Base-by-base conservation (phyloP, 495 filamentous ascomycete species). In the Penicillium manginii region DNA sequence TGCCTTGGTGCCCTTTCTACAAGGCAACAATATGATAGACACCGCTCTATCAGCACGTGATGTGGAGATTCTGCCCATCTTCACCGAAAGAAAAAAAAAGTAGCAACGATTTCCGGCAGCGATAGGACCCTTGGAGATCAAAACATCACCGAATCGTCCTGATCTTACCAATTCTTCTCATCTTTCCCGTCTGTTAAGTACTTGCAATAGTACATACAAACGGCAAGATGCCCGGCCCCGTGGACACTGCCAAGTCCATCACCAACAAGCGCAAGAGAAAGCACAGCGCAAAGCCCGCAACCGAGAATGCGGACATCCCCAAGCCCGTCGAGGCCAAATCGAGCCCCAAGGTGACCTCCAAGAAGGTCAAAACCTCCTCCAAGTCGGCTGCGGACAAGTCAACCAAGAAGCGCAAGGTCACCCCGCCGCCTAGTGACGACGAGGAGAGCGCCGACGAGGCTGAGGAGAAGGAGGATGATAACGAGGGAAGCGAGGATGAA, bases 191-290 rank as follows among this genome's bases (percentile, higher is more conserved):
- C 29, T 50, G 47, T 61, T 32, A 35, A 22, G 4, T 37, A 55
- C 54, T 42, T 21, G 4, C 37, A 50, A 35, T 47, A 33, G 53
- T 51, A 49, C 23, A 21, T 51, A 40, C 21, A 51, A 62, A 22
- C 43, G 43, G 43, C 63, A 72, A 65, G 50, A 72, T 73, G 73
- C 67, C 72, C 53, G 66, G 65, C 57, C 61, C 71, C 7, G 75
- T 82, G 69, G 75, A 80, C 62, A 72, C 71, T 42, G 65, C 80
- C 66, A 89, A 91, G 73, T 61, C 78, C 51, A 80, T 82, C 62
- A 69, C 78, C 3, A 89, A 87, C 71, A 91, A 91, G 76, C 83
- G 87, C 56, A 90, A 90, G 78, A 78, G 82, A 71, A 84, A 79
- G 74, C 81, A 84, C 55, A 68, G 62, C 49, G 58, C 64, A 54